phyloP scores from a whole-genome alignment of 2,329 filamentous ascomycete species.

The Exophiala aquamarina region DNA sequence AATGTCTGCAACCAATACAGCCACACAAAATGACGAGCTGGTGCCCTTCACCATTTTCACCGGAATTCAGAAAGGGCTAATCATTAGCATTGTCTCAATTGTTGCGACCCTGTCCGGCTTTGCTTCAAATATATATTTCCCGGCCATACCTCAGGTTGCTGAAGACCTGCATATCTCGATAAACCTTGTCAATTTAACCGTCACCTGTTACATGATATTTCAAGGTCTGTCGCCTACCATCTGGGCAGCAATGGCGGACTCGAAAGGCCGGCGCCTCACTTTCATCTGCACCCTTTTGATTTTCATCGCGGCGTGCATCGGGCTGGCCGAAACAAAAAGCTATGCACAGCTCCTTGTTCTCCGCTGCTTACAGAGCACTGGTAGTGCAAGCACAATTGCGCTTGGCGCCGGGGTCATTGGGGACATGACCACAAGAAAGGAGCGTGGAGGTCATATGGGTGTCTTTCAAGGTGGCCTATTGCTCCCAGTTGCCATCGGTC shows the following conservation, averaged over 20 bases:
- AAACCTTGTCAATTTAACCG: constrained; percentile 43
- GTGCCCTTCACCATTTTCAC: constrained; percentile 54
- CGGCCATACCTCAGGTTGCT: constrained; percentile 43
- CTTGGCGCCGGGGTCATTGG: constrained; percentile 43
- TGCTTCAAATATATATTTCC: constrained; percentile 49
- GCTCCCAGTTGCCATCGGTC: constrained; percentile 47
- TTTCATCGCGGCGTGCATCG: constrained; percentile 42
- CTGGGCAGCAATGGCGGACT: constrained; percentile 43
- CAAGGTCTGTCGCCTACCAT: constrained; percentile 46
- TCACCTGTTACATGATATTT: constrained; percentile 48
- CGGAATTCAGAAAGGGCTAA: constrained; percentile 48
- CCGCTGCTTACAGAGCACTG: constrained; percentile 44
- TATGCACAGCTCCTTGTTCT: constrained; percentile 43
- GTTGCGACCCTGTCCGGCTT: constrained; percentile 53
- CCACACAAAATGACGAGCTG: background rate
- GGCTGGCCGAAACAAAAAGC: constrained; percentile 38
- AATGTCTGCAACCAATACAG: background rate
- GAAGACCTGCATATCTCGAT: constrained; percentile 40
- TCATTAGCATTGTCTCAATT: constrained; percentile 48
- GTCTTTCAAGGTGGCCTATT: constrained; percentile 40
- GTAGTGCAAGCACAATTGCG: constrained; percentile 45
- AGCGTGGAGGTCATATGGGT: constrained; percentile 50
- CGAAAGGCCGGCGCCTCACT: constrained; percentile 40
- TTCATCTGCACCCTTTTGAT: constrained; percentile 43
- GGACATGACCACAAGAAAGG: constrained; percentile 42